A percentile compares a stretch with the other conserved stretches of the same genome.
Conservation (phyloP, 2,329 filamentous ascomycete genomes). For the Sporothrix brunneoviolacea region DNA sequence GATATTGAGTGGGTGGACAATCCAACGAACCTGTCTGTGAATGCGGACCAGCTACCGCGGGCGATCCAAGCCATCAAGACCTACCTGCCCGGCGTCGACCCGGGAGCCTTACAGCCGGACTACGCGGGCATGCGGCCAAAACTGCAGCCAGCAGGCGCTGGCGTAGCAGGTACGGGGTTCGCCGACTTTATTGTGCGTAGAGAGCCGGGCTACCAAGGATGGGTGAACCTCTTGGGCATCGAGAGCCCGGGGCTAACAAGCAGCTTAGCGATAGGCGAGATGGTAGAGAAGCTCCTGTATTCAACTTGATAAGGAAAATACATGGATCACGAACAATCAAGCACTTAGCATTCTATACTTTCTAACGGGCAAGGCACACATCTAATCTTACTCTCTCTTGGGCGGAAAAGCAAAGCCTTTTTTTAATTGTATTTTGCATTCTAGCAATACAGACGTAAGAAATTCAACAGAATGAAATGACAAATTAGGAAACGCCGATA, state of each 20-base stretch:
- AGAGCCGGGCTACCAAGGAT: conserved; percentile 73
- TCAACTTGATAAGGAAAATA: not conserved
- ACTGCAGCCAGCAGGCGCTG: conserved; percentile 51
- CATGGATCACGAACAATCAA: not conserved
- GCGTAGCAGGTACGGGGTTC: conserved; percentile 52
- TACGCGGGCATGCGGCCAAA: conserved; percentile 93
- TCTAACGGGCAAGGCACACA: no score
- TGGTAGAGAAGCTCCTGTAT: conserved; percentile 53
- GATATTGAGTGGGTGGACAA: conserved; percentile 88
- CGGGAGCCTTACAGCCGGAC: conserved; percentile 61
- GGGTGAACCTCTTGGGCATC: conserved; percentile 86
- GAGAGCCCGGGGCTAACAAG: conserved; percentile 91
- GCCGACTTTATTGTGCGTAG: conserved; percentile 75
- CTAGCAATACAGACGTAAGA: no score
- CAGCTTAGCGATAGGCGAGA: conserved; percentile 75
- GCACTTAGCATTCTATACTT: no score
- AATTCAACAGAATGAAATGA: no score
- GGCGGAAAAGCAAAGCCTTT: no score
- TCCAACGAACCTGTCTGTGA: conserved; percentile 64
- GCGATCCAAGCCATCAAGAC: conserved; percentile 68
- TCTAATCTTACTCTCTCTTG: no score
- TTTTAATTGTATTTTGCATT: no score
- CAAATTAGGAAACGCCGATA: no score
- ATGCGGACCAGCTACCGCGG: conserved; percentile 49
- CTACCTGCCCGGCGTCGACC: conserved; percentile 72